Percentiles rank a stretch among this genome's conserved stretches.
phyloP scores from a whole-genome alignment of 2,329 filamentous ascomycete species.

The Claviceps quebecensis region DNA sequence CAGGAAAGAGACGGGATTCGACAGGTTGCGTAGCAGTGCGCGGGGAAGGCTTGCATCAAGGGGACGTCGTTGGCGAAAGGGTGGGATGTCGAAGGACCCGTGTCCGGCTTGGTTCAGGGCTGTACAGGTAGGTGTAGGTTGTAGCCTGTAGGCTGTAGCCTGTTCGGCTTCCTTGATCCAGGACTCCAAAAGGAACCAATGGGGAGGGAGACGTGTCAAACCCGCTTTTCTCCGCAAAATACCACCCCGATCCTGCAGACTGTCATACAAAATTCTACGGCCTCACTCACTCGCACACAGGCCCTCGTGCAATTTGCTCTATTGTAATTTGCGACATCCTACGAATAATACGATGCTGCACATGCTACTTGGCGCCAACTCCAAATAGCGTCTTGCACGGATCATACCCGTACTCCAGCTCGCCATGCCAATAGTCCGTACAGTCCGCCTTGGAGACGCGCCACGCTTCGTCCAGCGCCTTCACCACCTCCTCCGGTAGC shows the following conservation, averaged over 20 bases:
- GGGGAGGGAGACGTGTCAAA: no score
- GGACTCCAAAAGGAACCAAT: background rate
- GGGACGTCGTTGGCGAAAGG: no score
- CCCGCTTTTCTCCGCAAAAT: background rate
- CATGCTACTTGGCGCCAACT: conserved; percentile 23
- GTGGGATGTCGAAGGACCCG: no score
- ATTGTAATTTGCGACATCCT: background rate
- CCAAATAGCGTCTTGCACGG: conserved; percentile 46
- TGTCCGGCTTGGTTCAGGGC: no score
- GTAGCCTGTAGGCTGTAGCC: no score
- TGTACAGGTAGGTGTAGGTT: no score
- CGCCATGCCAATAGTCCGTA: conserved; percentile 40
- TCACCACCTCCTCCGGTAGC: conserved; percentile 60
- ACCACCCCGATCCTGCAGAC: background rate
- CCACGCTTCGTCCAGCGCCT: conserved; percentile 69
- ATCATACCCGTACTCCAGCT: conserved; percentile 54
- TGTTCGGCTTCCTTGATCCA: no score
- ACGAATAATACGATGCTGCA: background rate
- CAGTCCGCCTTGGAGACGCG: conserved; percentile 46
- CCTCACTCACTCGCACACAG: background rate
- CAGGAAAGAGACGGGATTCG: no score
- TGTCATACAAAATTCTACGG: background rate
- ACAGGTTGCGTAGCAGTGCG: no score
- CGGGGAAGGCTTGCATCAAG: no score
- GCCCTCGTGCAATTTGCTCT: background rate